Evolutionary conservation across 257 asterid species (phyloP).

Genomic region (Handroanthus guayacan): DNA sequence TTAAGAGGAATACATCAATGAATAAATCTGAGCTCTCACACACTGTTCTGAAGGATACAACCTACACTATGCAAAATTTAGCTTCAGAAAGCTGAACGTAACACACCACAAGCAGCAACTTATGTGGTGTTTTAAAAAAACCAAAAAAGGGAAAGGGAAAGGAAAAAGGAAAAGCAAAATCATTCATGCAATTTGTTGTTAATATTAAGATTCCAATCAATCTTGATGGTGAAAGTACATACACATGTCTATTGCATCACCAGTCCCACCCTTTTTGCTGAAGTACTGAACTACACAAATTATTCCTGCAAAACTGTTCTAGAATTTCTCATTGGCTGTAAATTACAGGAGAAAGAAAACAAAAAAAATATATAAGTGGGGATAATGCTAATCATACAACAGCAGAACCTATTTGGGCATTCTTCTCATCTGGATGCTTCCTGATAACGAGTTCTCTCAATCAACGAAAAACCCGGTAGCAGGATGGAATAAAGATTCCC

Average conservation of each 20-base stretch:
- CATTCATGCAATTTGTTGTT: slow-evolving; percentile 47
- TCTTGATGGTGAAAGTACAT: slow-evolving; percentile 64
- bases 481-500: slow-evolving; percentile 47
- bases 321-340: slow-evolving; percentile 61
- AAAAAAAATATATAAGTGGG: slow-evolving; percentile 52
- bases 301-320: slow-evolving; percentile 96
- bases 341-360: slow-evolving; percentile 70
- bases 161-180: neutral
- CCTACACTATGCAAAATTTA: slow-evolving; percentile 13
- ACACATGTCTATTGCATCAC: slow-evolving; percentile 62
- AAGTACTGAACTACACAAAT: slow-evolving; percentile 70
- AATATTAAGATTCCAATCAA: slow-evolving; percentile 61
- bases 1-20: slow-evolving; percentile 27
- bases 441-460: slow-evolving; percentile 45
- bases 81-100: slow-evolving; percentile 30
- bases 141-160: slow-evolving; percentile 24
- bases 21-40: slow-evolving; percentile 3
- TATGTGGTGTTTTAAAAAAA: neutral
- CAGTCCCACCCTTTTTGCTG: slow-evolving; percentile 60
- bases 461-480: slow-evolving; percentile 40
- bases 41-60: slow-evolving; percentile 13
- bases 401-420: slow-evolving; percentile 56
- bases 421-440: slow-evolving; percentile 55
- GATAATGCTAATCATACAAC: slow-evolving; percentile 88
- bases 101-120: slow-evolving; percentile 27